Base-by-base conservation (phyloP, 805 yeast species). In the Zygosaccharomyces pseudorouxii region DNA sequence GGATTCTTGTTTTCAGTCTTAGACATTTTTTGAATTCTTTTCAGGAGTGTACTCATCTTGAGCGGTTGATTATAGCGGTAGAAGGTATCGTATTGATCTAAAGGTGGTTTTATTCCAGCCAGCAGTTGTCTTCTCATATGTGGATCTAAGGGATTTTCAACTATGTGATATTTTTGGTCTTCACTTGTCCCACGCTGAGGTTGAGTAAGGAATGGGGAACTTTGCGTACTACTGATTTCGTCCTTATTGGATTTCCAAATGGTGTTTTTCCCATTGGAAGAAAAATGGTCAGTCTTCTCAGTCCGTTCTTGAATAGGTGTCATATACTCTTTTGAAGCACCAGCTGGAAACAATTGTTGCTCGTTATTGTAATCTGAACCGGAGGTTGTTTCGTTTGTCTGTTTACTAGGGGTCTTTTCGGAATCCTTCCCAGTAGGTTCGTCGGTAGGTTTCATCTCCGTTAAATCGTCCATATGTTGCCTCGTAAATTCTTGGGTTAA, bases 91-190 rank as follows among this genome's bases (percentile, higher is more conserved):
- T 66, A 72, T 2, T 62, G 41, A 14, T 52, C 49, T 51, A 72
- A 39, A 5, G 78, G 65, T 5, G 77, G 72, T 0, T 59, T 37
- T 12, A 80, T 51, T 2, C 63, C 65, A 10, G 64, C 53, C 14
- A 82, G 51, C 7, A 81, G 63, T 5, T 62, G 54, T 5, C 53
- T 57, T 51, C 78, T 71, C 20, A 79, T 52, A 1, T 54, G 55
- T 3, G 62, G 61, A 58, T 76, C 80, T 38, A 76, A 67, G 2
- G 90, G 84, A 41, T 74, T 62, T n/a, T 48, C 48, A 23, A 51
- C 27, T 18, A 51, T 33, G 27, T 14, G 46, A 19, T 12, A n/a
- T 18, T 33, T 22, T 3, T 12, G 23, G 10, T 22, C 25, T 8
- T 23, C 44, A 27, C 38, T 28, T 28, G 37, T 11, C 8, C 14